These are phyloP conservation scores for Zygotorulaspora danielsina DNA, from an alignment of 805 yeast species.

Conservation along the genomic window DNA sequence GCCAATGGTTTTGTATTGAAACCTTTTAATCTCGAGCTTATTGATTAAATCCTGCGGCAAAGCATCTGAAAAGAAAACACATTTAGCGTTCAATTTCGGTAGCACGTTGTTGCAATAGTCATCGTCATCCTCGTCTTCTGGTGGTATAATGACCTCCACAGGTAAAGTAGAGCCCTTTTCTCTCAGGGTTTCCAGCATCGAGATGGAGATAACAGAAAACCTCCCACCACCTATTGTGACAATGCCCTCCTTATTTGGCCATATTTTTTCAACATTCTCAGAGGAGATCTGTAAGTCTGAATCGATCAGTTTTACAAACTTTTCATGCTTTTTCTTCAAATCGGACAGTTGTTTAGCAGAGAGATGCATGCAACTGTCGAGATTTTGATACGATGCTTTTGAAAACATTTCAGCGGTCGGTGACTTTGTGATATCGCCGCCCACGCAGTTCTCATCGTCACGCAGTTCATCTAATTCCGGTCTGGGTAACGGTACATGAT, in stretches of 20 bases:
- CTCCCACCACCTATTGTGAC: conserved; percentile 74
- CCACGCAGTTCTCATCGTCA: conserved; percentile 8
- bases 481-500: conserved; percentile 5
- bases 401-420: conserved; percentile 5
- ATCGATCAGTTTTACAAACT: conserved; percentile 14
- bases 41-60: conserved; percentile 45
- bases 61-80: conserved; percentile 50
- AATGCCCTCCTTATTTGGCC: conserved; percentile 51
- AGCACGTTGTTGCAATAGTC: conserved; percentile 62
- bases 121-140: conserved; percentile 62
- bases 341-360: conserved; percentile 11
- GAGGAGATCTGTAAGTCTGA: background rate
- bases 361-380: conserved; percentile 19
- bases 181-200: conserved; percentile 53
- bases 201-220: conserved; percentile 58
- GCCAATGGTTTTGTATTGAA: conserved; percentile 70
- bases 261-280: conserved; percentile 5
- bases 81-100: conserved; percentile 61
- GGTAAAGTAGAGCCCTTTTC: conserved; percentile 66
- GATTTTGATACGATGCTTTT: conserved; percentile 13
- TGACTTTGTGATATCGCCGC: conserved; percentile 7
- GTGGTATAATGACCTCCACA: conserved; percentile 77
- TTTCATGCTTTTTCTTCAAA: conserved; percentile 16
- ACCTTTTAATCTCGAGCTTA: conserved; percentile 44
- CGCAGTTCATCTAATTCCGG: conserved; percentile 8